Evolutionary conservation across 345 rosid species (phyloP).

Genomic region (Moringa oleifera): DNA sequence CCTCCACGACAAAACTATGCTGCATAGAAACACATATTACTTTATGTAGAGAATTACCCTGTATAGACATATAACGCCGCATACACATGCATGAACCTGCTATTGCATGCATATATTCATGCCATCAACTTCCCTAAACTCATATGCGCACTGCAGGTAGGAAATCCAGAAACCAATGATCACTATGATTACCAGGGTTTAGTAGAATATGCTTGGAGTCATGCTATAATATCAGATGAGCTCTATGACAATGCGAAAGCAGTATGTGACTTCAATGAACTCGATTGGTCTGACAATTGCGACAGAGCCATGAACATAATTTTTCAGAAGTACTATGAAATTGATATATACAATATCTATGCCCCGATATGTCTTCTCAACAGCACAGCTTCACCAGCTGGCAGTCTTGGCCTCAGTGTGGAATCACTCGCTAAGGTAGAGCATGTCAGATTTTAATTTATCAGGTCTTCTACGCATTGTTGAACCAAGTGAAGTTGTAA

Average conservation of each 20-base stretch:
- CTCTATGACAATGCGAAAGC: constrained; percentile 28
- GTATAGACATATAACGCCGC: background rate
- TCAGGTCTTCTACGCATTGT: no score
- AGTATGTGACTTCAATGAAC: constrained; percentile 42
- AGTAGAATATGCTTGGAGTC: constrained; percentile 68
- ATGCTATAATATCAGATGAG: constrained; percentile 47
- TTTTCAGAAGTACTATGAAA: constrained; percentile 35
- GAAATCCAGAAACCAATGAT: constrained; percentile 52
- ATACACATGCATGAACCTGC: background rate
- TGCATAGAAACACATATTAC: background rate
- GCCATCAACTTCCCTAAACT: background rate
- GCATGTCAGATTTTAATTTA: background rate
- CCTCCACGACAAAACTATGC: background rate
- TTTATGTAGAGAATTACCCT: background rate
- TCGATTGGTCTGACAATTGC: constrained; percentile 38
- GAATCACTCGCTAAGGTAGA: constrained; percentile 2
- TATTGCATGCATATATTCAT: constrained; percentile 1
- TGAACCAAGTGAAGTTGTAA: no score
- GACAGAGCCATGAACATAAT: constrained; percentile 27
- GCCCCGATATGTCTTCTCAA: constrained; percentile 41
- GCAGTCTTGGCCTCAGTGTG: background rate
- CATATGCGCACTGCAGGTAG: constrained; percentile 33
- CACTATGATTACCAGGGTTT: constrained; percentile 37
- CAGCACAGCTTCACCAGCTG: constrained; percentile 13
- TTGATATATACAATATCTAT: constrained; percentile 58